Percentiles rank a stretch among this genome's conserved stretches.
These are phyloP conservation scores for Hondaea fermentalgiana DNA, from an alignment of 108 stramenopile genomes.

Conservation along the genomic window DNA sequence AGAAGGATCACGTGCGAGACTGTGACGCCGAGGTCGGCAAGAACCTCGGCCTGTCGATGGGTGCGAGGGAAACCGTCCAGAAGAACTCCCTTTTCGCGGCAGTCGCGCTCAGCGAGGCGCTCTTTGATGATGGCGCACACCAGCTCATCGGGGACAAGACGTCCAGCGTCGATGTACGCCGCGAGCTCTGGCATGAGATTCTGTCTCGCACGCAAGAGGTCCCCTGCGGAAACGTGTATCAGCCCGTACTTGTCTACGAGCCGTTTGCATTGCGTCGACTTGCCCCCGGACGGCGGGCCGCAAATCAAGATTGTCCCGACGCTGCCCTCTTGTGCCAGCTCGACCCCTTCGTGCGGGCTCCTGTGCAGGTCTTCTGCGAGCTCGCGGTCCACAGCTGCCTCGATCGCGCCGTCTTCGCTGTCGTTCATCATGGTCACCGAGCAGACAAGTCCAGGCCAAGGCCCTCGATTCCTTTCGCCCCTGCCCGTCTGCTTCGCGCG, in stretches of 20 bases:
- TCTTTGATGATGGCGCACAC: constrained; percentile 80
- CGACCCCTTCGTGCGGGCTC: too few species aligned
- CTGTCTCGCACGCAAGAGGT: constrained; percentile 68
- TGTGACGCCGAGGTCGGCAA: constrained; percentile 63
- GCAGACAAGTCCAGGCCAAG: too few species aligned
- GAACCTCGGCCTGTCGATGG: constrained; percentile 75
- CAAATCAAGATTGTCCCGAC: constrained; percentile 59
- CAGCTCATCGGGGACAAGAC: constrained; percentile 88
- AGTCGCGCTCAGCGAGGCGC: constrained; percentile 69
- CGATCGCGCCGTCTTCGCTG: too few species aligned
- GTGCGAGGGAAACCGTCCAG: constrained; percentile 96
- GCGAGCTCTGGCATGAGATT: constrained; percentile 39
- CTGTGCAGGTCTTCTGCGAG: too few species aligned
- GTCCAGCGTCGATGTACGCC: constrained; percentile 77
- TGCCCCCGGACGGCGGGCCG: constrained; percentile 71
- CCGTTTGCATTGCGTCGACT: constrained; percentile 73
- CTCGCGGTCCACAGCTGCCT: too few species aligned
- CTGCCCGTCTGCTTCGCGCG: too few species aligned
- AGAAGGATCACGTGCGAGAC: constrained; percentile 82
- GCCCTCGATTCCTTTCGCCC: too few species aligned
- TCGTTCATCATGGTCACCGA: too few species aligned
- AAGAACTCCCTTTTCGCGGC: constrained; percentile 76
- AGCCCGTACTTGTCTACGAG: constrained; percentile 60
- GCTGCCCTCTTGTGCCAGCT: neutral
- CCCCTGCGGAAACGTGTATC: constrained; percentile 70